A percentile compares a stretch with the other conserved stretches of the same genome.
These are phyloP conservation scores for Curvularia sp. DNA, from an alignment of 2,329 filamentous ascomycete genomes.

Conservation along the genomic window DNA sequence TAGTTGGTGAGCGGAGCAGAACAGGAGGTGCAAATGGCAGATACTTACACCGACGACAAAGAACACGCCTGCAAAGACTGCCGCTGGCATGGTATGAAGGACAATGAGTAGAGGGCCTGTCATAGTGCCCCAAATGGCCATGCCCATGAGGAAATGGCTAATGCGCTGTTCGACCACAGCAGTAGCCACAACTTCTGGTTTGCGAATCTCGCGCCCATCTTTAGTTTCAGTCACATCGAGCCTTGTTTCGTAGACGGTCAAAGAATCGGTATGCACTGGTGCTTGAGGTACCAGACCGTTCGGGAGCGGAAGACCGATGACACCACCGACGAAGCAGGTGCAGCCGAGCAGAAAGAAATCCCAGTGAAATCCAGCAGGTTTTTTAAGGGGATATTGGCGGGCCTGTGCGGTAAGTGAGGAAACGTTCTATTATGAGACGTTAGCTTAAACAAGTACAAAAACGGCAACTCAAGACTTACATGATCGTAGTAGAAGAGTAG, in stretches of 20 bases:
- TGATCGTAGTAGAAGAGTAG: slow-evolving; percentile 66
- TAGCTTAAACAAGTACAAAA: neutral
- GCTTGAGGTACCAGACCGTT: slow-evolving; percentile 64
- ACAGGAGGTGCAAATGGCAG: neutral
- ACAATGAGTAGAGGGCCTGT: slow-evolving; percentile 60
- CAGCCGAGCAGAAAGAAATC: slow-evolving; percentile 64
- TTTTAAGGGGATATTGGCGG: slow-evolving; percentile 60
- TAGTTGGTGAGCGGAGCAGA: neutral
- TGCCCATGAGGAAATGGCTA: slow-evolving; percentile 61
- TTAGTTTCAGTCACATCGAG: slow-evolving; percentile 50
- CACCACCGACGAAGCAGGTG: slow-evolving; percentile 60
- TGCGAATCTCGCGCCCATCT: slow-evolving; percentile 53
- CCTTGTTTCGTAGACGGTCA: slow-evolving; percentile 50
- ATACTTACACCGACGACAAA: slow-evolving; percentile 60
- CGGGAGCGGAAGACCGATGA: slow-evolving; percentile 61
- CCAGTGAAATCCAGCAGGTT: slow-evolving; percentile 64
- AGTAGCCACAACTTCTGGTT: slow-evolving; percentile 54
- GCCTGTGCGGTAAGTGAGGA: slow-evolving; percentile 62
- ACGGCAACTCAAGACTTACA: slow-evolving; percentile 33
- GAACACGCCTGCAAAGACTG: slow-evolving; percentile 62
- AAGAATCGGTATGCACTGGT: slow-evolving; percentile 63
- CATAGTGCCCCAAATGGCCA: slow-evolving; percentile 62
- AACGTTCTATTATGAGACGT: slow-evolving; percentile 49
- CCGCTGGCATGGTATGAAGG: slow-evolving; percentile 59
- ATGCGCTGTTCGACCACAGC: slow-evolving; percentile 61